phyloP scores from a whole-genome alignment of 1,139 yeast species.

The Taphrina deformans region DNA sequence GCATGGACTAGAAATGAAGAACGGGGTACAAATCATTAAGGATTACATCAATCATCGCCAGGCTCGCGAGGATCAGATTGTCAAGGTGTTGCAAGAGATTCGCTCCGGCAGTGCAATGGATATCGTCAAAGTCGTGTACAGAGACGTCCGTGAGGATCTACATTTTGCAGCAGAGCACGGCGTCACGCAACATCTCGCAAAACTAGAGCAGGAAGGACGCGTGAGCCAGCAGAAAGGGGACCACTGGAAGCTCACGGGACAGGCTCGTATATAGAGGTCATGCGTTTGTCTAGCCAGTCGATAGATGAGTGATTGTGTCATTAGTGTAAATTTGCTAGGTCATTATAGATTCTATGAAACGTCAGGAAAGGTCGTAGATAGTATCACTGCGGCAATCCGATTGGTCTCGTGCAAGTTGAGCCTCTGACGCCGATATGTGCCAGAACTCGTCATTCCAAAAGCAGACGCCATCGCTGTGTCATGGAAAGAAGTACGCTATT shows the following conservation, averaged over 20 bases:
- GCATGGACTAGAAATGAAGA: slow-evolving; percentile 46
- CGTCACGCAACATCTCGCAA: slow-evolving; percentile 44
- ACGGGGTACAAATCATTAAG: slow-evolving; percentile 44
- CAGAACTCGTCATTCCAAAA: not conserved
- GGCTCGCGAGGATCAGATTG: slow-evolving; percentile 46
- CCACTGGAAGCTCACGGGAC: not conserved
- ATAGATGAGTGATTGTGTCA: not conserved
- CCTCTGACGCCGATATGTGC: not conserved
- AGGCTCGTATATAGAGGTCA: not conserved
- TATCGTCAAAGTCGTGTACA: slow-evolving; percentile 44
- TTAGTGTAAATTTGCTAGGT: not conserved
- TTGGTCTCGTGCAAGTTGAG: too few relatives aligned
- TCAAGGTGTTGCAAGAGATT: slow-evolving; percentile 39
- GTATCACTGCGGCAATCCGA: too few relatives aligned
- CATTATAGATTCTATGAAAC: not conserved
- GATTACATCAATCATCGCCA: slow-evolving; percentile 47
- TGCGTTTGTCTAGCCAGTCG: not conserved
- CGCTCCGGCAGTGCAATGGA: slow-evolving; percentile 37
- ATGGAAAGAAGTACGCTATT: too few relatives aligned
- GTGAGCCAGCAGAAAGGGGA: not conserved
- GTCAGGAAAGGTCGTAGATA: too few relatives aligned
- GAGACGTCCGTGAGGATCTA: slow-evolving; percentile 42
- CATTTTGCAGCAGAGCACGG: slow-evolving; percentile 45
- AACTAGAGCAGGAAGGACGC: slow-evolving; percentile 40
- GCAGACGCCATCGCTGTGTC: not conserved